Evolutionary conservation across 371 early-diverging fungal species (phyloP), one percentile per base, ranked within the genome.

Genomic region (Mucor irregularis): DNA sequence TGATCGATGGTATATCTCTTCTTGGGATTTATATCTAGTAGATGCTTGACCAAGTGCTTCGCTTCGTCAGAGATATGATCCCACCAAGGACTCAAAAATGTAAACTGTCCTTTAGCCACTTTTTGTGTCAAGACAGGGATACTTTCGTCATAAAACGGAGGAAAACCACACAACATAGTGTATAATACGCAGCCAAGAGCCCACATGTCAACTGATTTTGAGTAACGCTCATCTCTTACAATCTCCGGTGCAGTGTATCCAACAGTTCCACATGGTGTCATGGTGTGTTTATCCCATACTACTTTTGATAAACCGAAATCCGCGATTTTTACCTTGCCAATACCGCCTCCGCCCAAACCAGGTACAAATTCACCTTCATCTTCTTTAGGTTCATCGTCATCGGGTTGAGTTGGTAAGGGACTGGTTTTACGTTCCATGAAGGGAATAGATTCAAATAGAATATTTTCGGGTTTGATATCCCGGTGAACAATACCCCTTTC

Each of bases 401-500:
- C 69, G 9, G 71, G 71, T 30, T 61, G 68, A 3, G 59, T 58
- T 8, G 71, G 60, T 29, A 64, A 57, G 17, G 82, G 82, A 35
- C 67, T 54, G 4, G 56, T 28, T 16, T 37, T 74, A 11, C 76
- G 73, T 21, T 81, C 77, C 51, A 80, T 76, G 34, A 84, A 78
- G 0, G 88, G 85, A 21, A 89, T 88, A 25, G 89, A 79, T 51
- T 87, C 86, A 70, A 88, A 92, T 22, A 96, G 73, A 56, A 94
- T 88, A 71, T 99, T 99, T 69, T 99, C 99, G 29, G 94, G 93
- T 74, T 99, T 99, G 62, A 99, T 90, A 67, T 99, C 98, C 42
- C 85, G 75, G 61, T 97, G 97, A 4, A 93, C 92, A 25, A 96
- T 86, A 17, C 92, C 92, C 53, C 82, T 78, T 49, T 91, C 89